phyloP scores from a whole-genome alignment of 2,329 filamentous ascomycete genomes.

The Ophiostoma sp. region DNA sequence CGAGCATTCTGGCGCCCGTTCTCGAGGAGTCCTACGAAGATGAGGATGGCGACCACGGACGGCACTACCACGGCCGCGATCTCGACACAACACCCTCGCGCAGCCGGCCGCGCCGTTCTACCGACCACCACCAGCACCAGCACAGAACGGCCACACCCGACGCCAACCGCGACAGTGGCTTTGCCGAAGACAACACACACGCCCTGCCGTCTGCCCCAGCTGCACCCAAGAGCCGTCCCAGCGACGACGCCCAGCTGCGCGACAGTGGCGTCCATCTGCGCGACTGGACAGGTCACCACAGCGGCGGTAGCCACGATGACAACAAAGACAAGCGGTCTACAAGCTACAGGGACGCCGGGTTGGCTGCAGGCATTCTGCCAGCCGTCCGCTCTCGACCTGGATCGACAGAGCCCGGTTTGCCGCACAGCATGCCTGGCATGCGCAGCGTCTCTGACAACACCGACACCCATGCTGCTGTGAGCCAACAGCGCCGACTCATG shows the following conservation, averaged over 20 bases:
- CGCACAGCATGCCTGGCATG: neutral
- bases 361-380: constrained; percentile 26
- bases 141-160: constrained; percentile 36
- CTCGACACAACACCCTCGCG: constrained; percentile 25
- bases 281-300: constrained; percentile 40
- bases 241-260: constrained; percentile 40
- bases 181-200: constrained; percentile 42
- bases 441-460: constrained; percentile 29
- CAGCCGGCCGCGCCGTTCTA: constrained; percentile 5
- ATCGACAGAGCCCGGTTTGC: neutral
- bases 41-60: constrained; percentile 30
- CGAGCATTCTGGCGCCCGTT: constrained; percentile 52
- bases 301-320: neutral
- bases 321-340: constrained; percentile 24
- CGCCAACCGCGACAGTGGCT: constrained; percentile 52
- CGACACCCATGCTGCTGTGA: constrained; percentile 22
- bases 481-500: constrained; percentile 19
- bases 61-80: constrained; percentile 28
- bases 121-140: constrained; percentile 18
- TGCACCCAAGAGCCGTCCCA: constrained; percentile 4
- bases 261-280: constrained; percentile 60
- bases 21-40: constrained; percentile 52
- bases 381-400: neutral
- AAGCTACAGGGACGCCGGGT: constrained; percentile 34
- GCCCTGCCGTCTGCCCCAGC: neutral